These are phyloP conservation scores for Aspergillus arachidicola DNA, from an alignment of 2,329 filamentous ascomycete genomes.

Conservation along the genomic window DNA sequence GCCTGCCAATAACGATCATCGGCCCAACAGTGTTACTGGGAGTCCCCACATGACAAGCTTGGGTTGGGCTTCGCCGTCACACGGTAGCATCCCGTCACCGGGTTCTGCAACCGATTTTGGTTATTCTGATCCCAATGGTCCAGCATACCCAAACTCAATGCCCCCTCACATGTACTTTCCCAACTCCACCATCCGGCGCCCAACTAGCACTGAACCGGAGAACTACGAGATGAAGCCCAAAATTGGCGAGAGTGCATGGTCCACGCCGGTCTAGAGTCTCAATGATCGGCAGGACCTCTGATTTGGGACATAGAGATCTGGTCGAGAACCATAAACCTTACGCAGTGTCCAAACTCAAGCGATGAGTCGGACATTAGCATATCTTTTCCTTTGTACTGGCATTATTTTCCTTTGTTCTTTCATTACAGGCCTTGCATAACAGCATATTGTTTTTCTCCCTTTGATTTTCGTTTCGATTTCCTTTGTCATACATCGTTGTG, in stretches of 20 bases:
- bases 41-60: conserved; percentile 83
- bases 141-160: conserved; percentile 48
- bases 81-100: conserved; percentile 72
- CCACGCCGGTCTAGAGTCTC: conserved; percentile 35
- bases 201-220: conserved; percentile 74
- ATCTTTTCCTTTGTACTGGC: conserved; percentile 3
- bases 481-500: conserved; percentile 21
- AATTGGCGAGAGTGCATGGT: conserved; percentile 39
- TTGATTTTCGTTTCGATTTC: conserved; percentile 6
- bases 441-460: conserved; percentile 16
- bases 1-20: conserved; percentile 75
- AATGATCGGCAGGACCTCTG: conserved; percentile 18
- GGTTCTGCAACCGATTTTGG: conserved; percentile 73
- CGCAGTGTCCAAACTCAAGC: conserved; percentile 1
- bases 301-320: conserved; percentile 11
- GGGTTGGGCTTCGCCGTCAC: conserved; percentile 84
- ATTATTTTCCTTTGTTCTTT: conserved; percentile 24
- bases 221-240: conserved; percentile 64
- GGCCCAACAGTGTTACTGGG: conserved; percentile 71
- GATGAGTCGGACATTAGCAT: background rate
- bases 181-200: conserved; percentile 68
- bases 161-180: conserved; percentile 72
- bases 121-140: conserved; percentile 72
- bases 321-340: background rate
- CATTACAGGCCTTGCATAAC: conserved; percentile 20